Evolutionary conservation across 495 filamentous ascomycete genomes (phyloP).

Genomic region (Podospora tetraspora): DNA sequence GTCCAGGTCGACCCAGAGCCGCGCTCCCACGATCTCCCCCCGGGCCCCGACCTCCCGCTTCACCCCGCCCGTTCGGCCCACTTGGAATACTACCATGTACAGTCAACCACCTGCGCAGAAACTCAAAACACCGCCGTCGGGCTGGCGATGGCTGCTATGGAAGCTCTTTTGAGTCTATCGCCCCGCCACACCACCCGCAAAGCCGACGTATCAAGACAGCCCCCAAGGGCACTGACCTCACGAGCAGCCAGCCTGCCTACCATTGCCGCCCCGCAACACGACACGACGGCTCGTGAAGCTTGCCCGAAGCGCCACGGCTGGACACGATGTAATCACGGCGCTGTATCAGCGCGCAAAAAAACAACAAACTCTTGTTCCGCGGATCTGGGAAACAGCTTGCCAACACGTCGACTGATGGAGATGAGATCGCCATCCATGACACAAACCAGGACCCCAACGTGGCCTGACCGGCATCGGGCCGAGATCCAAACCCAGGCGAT

Average conservation of each 20-base stretch:
- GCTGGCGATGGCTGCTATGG: not conserved
- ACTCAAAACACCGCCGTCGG: not conserved
- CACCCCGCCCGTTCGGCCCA: not conserved
- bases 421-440: not conserved
- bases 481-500: not conserved
- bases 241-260: not conserved
- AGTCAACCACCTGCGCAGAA: not conserved
- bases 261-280: not conserved
- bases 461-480: not conserved
- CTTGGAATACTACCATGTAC: not conserved
- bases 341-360: not conserved
- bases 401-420: not conserved
- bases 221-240: not conserved
- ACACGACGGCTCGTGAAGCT: not conserved
- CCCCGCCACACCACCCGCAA: not conserved
- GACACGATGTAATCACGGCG: not conserved
- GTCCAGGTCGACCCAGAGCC: not conserved
- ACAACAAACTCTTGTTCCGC: not conserved
- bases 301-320: not conserved
- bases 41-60: not conserved
- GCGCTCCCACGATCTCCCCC: not conserved
- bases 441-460: not conserved
- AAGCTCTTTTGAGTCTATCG: not conserved
- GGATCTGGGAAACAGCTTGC: not conserved
- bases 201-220: not conserved